Base-by-base conservation (phyloP, 164 flowering plant species). In the Annona cherimola region DNA sequence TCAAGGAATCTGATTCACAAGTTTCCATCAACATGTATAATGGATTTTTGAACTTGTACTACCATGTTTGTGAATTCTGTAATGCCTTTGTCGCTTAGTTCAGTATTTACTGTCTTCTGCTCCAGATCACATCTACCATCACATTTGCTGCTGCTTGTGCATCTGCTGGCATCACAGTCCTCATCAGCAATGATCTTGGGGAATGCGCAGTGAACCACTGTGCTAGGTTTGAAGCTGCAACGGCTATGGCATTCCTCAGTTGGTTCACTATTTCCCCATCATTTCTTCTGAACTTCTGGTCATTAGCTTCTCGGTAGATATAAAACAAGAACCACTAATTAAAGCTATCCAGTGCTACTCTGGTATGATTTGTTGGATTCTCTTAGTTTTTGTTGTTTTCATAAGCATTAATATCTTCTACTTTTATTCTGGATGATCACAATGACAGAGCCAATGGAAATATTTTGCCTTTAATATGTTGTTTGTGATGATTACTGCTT, bases 231-330 rank as follows among this genome's bases (percentile, higher is more conserved):
- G 89, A 87, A 80, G 79, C 91, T 14, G 91, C 98, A 26, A 91
- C 93, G 4, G 91, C 95, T 2, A 85, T 91, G 93, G 96, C 98
- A 57, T 93, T 89, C 69, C 79, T 93, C 54, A 86, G 96, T 73
- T 91, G 98, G 95, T 87, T 93, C 72, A 76, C 87, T 2, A 84
- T 75, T 6, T 85, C 85, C 9, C 92, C 94, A 18, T 91, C 96
- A 9, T 93, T 88, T 79, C 74, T 93, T 45, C 63, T 93, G 72
- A 93, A 91, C 71, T 91, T 91, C 64, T 91, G 98, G 98, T 78
- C 90, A 2, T 71, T 91, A 72, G 96, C 96, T 18, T 84, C 96
- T 50, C 80, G 76, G 46, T 81, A 77, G 12, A 54, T 16, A 45
- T 14, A 14, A 45, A 50, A 40, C 11, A 35, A 68, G 7, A 16